A percentile compares a stretch with the other conserved stretches of the same genome.
Conservation (phyloP, 805 yeast species). For the Naumovozyma baii region DNA sequence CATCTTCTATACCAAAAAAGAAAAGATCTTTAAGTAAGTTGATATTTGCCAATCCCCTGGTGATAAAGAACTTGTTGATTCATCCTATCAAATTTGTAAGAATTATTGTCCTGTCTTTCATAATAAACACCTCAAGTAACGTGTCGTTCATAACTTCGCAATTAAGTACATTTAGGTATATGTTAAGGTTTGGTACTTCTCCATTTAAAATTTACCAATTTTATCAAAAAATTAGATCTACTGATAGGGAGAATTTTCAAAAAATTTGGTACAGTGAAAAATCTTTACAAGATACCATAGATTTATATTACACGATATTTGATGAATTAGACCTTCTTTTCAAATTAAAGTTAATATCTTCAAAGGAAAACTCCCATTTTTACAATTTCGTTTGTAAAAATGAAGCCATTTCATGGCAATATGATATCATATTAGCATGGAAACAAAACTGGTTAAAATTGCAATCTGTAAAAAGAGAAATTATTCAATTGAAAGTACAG, state of each 20-base stretch:
- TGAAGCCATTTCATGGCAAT: slow-evolving; percentile 61
- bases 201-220: slow-evolving; percentile 44
- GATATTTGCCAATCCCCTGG: neutral
- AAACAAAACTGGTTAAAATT: slow-evolving; percentile 41
- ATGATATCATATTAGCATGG: slow-evolving; percentile 49
- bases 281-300: slow-evolving; percentile 42
- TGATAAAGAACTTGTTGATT: slow-evolving; percentile 5
- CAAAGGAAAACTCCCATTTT: slow-evolving; percentile 15
- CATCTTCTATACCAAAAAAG: neutral
- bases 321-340: slow-evolving; percentile 54
- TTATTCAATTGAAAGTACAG: slow-evolving; percentile 44
- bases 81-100: slow-evolving; percentile 14
- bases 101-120: slow-evolving; percentile 8
- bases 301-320: slow-evolving; percentile 52
- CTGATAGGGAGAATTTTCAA: slow-evolving; percentile 10
- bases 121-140: slow-evolving; percentile 13
- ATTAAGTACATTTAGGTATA: slow-evolving; percentile 51
- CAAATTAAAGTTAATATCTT: slow-evolving; percentile 32
- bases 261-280: slow-evolving; percentile 35
- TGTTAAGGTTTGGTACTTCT: slow-evolving; percentile 59
- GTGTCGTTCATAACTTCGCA: slow-evolving; percentile 37
- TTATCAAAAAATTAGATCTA: slow-evolving; percentile 28
- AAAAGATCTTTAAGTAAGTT: neutral
- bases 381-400: slow-evolving; percentile 39
- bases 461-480: slow-evolving; percentile 16